Evolutionary conservation across 352 stramenopile species (phyloP), one percentile per base, ranked within the genome.

Genomic region (Achlya hypogyna): DNA sequence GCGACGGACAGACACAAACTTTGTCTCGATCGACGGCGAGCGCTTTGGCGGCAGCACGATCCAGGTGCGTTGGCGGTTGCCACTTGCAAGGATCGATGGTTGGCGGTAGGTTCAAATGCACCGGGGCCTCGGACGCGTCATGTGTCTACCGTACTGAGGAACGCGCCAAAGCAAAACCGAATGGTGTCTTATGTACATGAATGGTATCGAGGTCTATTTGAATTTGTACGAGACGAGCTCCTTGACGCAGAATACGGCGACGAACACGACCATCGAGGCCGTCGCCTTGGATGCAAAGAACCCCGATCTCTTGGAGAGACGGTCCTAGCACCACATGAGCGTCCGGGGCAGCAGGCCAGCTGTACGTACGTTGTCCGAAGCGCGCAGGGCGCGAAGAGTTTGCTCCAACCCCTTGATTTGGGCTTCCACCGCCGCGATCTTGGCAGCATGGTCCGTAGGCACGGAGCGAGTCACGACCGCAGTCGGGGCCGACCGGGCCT

Each of bases 1-100:
- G 27, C 43, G 64, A 25, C 54, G 70, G 12, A 74, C 68, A 31
- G 71, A 73, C 27, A 32, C 66, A 23, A 78, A 86, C 25, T 58
- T 77, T 29, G 74, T 90, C 23, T 88, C 77, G 45, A 71, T 90
- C 20, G 82, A 90, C 65, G 82, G 82, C 6, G 82, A 90, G 40
- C 63, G 76, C 28, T 82, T 90, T 40, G 51, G 62, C 8, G 82
- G 82, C 0, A 71, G 72, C 5, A 69, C 77, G 52, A 49, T 82
- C 18, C 76, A 86, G 52, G 75, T 80, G 25, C 31, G 25, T 16
- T 56, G 2, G 25, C 31, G 25, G 16, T 3, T 56, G 2, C 49
- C 25, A 4, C 12, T n/a, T 45, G n/a, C 38, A 45, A n/a, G 14
- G 38, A 45, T 56, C 16, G 10, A 38, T 27, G 25, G 12, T 1